These are phyloP conservation scores for Detonula confervacea DNA, from an alignment of 352 stramenopile species.

Conservation along the genomic window DNA sequence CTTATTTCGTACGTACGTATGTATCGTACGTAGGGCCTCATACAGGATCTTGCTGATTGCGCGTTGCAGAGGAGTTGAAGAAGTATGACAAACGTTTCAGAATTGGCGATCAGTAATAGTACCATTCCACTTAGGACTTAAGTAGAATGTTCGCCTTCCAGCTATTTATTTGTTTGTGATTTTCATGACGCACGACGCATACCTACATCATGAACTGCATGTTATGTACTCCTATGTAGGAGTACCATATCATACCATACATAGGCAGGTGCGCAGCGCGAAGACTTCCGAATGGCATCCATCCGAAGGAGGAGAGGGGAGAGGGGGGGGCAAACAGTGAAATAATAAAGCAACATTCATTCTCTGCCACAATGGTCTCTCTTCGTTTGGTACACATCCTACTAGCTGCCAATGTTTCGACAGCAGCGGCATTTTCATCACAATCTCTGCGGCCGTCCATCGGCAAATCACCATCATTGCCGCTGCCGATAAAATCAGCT, in stretches of 20 bases:
- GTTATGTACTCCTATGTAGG: neutral
- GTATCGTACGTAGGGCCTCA: too few relatives aligned
- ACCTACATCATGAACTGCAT: neutral
- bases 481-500: neutral
- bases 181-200: neutral
- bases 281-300: neutral
- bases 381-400: neutral
- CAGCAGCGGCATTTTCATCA: neutral
- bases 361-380: neutral
- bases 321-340: neutral
- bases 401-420: neutral
- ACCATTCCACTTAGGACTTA: too few relatives aligned
- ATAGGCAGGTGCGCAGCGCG: neutral
- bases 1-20: too few relatives aligned
- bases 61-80: too few relatives aligned
- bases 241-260: too few relatives aligned
- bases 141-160: too few relatives aligned
- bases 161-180: neutral
- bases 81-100: too few relatives aligned
- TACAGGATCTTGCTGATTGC: too few relatives aligned
- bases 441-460: too few relatives aligned
- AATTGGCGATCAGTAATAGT: too few relatives aligned
- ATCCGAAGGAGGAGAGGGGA: too few relatives aligned
- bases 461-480: neutral
- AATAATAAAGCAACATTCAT: neutral